These are phyloP conservation scores for Pseudozyma hubeiensis DNA, from an alignment of 1,284 basidiomycete genomes.

Conservation along the genomic window DNA sequence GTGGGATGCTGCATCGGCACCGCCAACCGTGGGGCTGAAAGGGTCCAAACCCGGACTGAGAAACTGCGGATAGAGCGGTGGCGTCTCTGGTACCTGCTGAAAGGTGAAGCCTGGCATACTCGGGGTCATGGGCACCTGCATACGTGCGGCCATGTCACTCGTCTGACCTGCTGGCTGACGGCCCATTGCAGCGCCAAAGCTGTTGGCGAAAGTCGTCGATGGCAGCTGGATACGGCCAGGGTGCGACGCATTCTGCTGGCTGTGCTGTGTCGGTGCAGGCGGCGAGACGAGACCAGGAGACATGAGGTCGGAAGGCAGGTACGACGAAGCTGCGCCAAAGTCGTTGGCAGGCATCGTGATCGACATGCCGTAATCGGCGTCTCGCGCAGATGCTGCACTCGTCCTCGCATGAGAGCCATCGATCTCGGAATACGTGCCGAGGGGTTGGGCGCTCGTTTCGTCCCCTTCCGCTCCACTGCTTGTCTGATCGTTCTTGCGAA, in stretches of 20 bases:
- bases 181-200: conserved; percentile 17
- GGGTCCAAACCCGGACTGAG: conserved; percentile 68
- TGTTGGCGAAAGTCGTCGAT: conserved; percentile 34
- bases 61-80: conserved; percentile 68
- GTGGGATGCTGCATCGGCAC: conserved; percentile 5
- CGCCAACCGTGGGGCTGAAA: conserved; percentile 58
- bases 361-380: conserved; percentile 37
- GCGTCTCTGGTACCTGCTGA: conserved; percentile 69
- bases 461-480: not conserved
- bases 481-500: conserved; percentile 5
- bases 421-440: conserved; percentile 17
- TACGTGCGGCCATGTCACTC: conserved; percentile 39
- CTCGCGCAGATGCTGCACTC: not conserved
- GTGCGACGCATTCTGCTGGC: conserved; percentile 16
- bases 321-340: conserved; percentile 40
- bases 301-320: conserved; percentile 50
- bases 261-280: conserved; percentile 9
- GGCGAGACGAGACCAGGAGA: conserved; percentile 49
- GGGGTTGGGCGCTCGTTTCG: conserved; percentile 7
- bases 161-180: conserved; percentile 15
- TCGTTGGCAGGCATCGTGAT: conserved; percentile 36
- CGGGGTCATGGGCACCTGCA: conserved; percentile 68
- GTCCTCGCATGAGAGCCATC: not conserved
- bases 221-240: conserved; percentile 63
- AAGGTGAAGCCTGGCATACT: conserved; percentile 70